Percentiles rank a stretch among this genome's conserved stretches.
Conservation (phyloP, 371 early-diverging fungal species). For the Mucor racemosus region DNA sequence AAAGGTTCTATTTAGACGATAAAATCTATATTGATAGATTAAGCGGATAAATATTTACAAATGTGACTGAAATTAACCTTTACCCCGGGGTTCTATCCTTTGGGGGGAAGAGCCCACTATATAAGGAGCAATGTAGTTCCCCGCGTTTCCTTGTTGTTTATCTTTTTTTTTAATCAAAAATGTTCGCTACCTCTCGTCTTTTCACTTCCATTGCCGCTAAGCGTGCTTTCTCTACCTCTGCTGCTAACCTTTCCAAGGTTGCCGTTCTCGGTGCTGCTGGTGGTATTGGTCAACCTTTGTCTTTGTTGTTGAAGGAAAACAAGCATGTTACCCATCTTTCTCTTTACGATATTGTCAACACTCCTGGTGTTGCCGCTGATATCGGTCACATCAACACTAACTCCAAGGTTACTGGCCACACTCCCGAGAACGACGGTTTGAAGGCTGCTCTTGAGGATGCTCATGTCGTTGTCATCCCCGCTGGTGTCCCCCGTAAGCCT, state of each 20-base stretch:
- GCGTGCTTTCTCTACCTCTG: constrained; percentile 69
- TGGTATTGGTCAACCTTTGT: constrained; percentile 93
- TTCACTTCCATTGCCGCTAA: constrained; percentile 59
- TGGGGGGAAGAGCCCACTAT: not conserved
- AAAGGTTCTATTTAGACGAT: not conserved
- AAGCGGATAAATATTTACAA: constrained; percentile 13
- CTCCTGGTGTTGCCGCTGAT: constrained; percentile 98
- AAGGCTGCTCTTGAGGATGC: constrained; percentile 86
- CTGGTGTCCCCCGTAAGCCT: constrained; percentile 99
- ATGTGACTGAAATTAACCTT: constrained; percentile 13
- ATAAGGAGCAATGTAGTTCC: constrained; percentile 10
- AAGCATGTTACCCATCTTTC: constrained; percentile 84
- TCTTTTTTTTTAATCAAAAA: constrained; percentile 32
- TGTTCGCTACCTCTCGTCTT: constrained; percentile 58
- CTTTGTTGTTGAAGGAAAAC: constrained; percentile 86
- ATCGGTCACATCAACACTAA: constrained; percentile 96
- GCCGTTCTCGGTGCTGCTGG: constrained; percentile 92
- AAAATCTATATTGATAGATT: not conserved
- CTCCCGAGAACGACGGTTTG: constrained; percentile 84
- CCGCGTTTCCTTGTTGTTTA: constrained; percentile 28
- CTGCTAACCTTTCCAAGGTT: constrained; percentile 72
- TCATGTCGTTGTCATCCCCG: constrained; percentile 96
- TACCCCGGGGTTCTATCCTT: constrained; percentile 12
- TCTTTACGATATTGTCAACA: constrained; percentile 96
- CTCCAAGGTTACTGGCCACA: constrained; percentile 88